These are phyloP conservation scores for Kalmanozyma brasiliensis DNA, from an alignment of 1,284 basidiomycete species.

Conservation along the genomic window DNA sequence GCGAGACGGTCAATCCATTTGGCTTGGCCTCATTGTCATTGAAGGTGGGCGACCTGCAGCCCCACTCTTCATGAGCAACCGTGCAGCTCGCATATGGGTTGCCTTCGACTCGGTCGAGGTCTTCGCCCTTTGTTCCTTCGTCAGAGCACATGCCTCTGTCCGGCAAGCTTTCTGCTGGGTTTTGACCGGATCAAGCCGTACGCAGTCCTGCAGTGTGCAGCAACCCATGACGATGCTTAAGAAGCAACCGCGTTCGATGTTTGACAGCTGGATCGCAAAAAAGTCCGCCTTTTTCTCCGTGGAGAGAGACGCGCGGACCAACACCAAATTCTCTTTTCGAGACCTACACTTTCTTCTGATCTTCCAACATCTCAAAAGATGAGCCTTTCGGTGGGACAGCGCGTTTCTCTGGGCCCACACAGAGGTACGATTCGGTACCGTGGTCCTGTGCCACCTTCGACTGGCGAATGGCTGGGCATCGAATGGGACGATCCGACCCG, in stretches of 20 bases:
- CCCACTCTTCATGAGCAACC: too few relatives aligned
- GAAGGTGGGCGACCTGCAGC: too few relatives aligned
- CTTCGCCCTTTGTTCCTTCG: too few relatives aligned
- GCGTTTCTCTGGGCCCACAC: conserved; percentile 47
- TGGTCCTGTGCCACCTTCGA: conserved; percentile 76
- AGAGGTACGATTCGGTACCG: conserved; percentile 76
- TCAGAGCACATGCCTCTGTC: too few relatives aligned
- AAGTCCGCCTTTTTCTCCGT: conserved; percentile 1
- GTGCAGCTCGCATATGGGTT: too few relatives aligned
- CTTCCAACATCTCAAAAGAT: conserved; percentile 3
- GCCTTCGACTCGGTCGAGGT: too few relatives aligned
- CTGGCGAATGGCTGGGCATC: conserved; percentile 85
- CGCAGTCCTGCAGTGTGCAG: background rate
- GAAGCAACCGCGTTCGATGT: too few relatives aligned
- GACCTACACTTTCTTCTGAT: conserved; percentile 19
- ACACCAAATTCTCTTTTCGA: conserved; percentile 6
- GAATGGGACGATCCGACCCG: conserved; percentile 89
- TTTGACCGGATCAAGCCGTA: too few relatives aligned
- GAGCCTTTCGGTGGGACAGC: conserved; percentile 33
- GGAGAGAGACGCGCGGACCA: conserved; percentile 7
- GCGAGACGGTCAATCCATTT: too few relatives aligned
- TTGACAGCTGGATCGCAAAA: conserved; percentile 8
- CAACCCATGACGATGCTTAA: conserved; percentile 9
- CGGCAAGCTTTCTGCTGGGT: too few relatives aligned
- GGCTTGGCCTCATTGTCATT: too few relatives aligned